Evolutionary conservation across 2,329 filamentous ascomycete species (phyloP), one percentile per base, ranked within the genome.

Genomic region (Thielaviopsis punctulata): DNA sequence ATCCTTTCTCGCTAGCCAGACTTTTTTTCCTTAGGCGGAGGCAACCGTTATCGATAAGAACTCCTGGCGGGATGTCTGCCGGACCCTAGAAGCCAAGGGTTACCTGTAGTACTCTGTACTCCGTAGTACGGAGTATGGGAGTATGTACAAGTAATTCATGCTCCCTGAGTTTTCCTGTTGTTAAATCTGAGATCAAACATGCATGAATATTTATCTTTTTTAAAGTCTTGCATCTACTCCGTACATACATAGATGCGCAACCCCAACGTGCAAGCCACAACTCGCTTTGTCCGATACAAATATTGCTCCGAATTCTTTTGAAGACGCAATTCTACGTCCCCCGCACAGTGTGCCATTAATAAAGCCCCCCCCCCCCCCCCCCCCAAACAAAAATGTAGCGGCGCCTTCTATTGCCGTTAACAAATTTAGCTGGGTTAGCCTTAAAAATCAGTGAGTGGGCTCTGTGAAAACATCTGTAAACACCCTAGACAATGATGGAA

Each of bases 21-120:
- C 45, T 49, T 53, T 49, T 49, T 49, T 47, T 46, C 19, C 18
- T 21, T 30, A 18, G 52, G 46, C 4, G 41, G 46, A 45, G 25
- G 30, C 27, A 10, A 7, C 19, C 19, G 23, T 53, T 53, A 53
- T 53, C 36, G 52, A 53, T 53, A 53, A 53, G 21, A 23, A 23
- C 6, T 4, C 10, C 18, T 7, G 13, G n/a, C 23, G 18, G 27
- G n/a, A 10, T 49, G n/a, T 15, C 36, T n/a, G 7, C 1, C 2
- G 6, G 19, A 41, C 36, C 36, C 36, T 41, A 41, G 36, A 18
- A n/a, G 36, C 36, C 18, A 4, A 39, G 52, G 47, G 45, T 49
- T 52, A 43, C 15, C 22, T 43, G 19, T 41, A 48, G 46, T 48
- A n/a, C n/a, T n/a, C n/a, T n/a, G n/a, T n/a, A n/a, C n/a, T n/a